A percentile compares a stretch with the other conserved stretches of the same genome.
Evolutionary conservation across 306 rosid genomes (phyloP).

Genomic region (Psophocarpus tetragonolobus): DNA sequence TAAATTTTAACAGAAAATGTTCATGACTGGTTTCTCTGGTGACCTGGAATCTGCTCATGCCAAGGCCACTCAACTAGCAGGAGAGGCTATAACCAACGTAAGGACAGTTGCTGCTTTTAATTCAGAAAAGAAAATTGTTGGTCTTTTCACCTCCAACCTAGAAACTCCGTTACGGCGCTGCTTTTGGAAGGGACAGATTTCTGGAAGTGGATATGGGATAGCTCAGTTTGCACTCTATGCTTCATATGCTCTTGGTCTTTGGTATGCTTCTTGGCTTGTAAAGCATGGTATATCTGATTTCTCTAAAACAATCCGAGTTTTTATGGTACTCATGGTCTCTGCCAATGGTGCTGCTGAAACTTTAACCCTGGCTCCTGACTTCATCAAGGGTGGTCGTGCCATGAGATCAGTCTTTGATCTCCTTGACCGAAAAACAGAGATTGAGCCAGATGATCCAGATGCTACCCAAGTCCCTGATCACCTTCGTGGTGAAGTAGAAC

Average conservation of each 20-base stretch:
- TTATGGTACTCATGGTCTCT: constrained; percentile 92
- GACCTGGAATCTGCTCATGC: constrained; percentile 86
- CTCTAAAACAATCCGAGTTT: constrained; percentile 83
- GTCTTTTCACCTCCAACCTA: constrained; percentile 74
- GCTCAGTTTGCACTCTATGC: constrained; percentile 91
- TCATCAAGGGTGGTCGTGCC: constrained; percentile 90
- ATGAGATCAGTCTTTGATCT: constrained; percentile 85
- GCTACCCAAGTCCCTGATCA: constrained; percentile 68
- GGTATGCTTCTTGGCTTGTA: constrained; percentile 99
- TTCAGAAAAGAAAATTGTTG: constrained; percentile 79
- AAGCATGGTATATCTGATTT: constrained; percentile 89
- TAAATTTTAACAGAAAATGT: constrained; percentile 71
- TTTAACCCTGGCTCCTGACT: constrained; percentile 84
- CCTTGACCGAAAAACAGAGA: constrained; percentile 86
- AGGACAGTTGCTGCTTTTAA: constrained; percentile 92
- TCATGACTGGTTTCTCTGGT: constrained; percentile 94
- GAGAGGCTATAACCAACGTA: constrained; percentile 94
- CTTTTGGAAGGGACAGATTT: constrained; percentile 96
- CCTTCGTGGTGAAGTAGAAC: constrained; percentile 83
- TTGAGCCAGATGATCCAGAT: constrained; percentile 79
- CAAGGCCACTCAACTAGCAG: constrained; percentile 91
- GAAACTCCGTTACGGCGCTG: constrained; percentile 74
- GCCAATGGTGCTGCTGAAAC: constrained; percentile 96
- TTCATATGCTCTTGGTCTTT: constrained; percentile 93
- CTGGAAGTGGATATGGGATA: constrained; percentile 87